Conservation (phyloP, 768 basidiomycete genomes). For the Mycena olivaceomarginata region DNA sequence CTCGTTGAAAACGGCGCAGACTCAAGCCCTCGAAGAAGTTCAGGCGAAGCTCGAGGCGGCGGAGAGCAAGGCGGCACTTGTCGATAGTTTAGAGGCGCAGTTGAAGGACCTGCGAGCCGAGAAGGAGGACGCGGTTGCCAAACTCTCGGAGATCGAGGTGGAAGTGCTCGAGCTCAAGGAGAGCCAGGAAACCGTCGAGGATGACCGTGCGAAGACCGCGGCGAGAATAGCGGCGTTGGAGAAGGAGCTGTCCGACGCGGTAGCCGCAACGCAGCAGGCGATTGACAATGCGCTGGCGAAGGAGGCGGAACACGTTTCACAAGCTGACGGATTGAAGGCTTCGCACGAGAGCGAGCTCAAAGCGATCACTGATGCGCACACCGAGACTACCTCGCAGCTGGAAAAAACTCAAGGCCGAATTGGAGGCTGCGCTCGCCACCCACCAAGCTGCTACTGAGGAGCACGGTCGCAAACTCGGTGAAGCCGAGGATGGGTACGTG, state of each 20-base stretch:
- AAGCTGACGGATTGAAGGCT: slow-evolving; percentile 62
- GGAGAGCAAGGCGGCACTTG: slow-evolving; percentile 66
- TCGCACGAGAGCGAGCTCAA: slow-evolving; percentile 69
- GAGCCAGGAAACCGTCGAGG: slow-evolving; percentile 77
- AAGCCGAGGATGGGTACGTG: slow-evolving; percentile 69
- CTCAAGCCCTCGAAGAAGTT: slow-evolving; percentile 68
- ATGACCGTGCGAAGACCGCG: slow-evolving; percentile 68
- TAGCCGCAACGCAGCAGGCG: slow-evolving; percentile 68
- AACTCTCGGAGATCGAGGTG: slow-evolving; percentile 88
- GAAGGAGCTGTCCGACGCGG: slow-evolving; percentile 70
- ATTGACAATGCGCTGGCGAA: slow-evolving; percentile 67
- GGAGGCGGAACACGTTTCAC: slow-evolving; percentile 65
- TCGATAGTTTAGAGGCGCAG: slow-evolving; percentile 67
- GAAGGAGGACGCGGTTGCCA: slow-evolving; percentile 82
- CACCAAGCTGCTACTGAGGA: slow-evolving; percentile 72
- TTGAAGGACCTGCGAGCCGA: slow-evolving; percentile 73
- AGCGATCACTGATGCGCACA: slow-evolving; percentile 65
- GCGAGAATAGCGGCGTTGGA: slow-evolving; percentile 71
- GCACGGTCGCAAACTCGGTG: slow-evolving; percentile 69
- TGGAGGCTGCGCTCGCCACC: slow-evolving; percentile 64
- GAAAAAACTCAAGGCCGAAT: slow-evolving; percentile 66
- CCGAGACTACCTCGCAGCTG: slow-evolving; percentile 64
- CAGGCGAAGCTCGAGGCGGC: slow-evolving; percentile 66
- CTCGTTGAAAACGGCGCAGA: slow-evolving; percentile 70
- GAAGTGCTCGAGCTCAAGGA: slow-evolving; percentile 89